These are phyloP conservation scores for Daedalea quercina DNA, from an alignment of 768 basidiomycete species.

Conservation along the genomic window DNA sequence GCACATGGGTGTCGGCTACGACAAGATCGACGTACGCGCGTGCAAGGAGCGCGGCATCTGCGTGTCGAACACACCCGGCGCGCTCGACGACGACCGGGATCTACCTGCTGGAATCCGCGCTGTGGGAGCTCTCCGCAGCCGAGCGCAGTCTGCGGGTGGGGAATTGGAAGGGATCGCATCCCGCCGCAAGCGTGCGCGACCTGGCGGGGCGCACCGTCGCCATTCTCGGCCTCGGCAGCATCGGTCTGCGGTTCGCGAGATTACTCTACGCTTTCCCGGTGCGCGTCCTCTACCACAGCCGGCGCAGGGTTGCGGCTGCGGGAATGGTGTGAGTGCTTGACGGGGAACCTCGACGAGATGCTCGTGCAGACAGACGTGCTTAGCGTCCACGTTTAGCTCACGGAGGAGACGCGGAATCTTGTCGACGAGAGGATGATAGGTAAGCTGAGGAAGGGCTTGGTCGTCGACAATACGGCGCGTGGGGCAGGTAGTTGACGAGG, in stretches of 20 bases:
- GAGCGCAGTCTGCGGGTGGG: conserved; percentile 50
- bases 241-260: conserved; percentile 64
- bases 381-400: conserved; percentile 80
- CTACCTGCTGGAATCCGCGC: conserved; percentile 71
- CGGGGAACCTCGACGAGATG: conserved; percentile 53
- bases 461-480: conserved; percentile 83
- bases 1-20: conserved; percentile 91
- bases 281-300: conserved; percentile 79
- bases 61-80: conserved; percentile 85
- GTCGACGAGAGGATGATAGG: conserved; percentile 75
- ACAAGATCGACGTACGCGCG: conserved; percentile 73
- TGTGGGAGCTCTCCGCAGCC: conserved; percentile 64
- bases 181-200: conserved; percentile 48
- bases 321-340: conserved; percentile 73
- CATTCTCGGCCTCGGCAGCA: conserved; percentile 76
- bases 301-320: conserved; percentile 47
- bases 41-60: conserved; percentile 67
- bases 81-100: conserved; percentile 86
- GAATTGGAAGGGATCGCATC: conserved; percentile 53
- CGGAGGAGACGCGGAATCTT: conserved; percentile 62
- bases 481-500: conserved; percentile 88
- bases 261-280: conserved; percentile 79
- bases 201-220: conserved; percentile 62
- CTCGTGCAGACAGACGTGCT: conserved; percentile 75
- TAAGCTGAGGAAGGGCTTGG: conserved; percentile 66